These are phyloP conservation scores for Plasmodium sp. DNA, from an alignment of 169 alveolate species.

Conservation along the genomic window DNA sequence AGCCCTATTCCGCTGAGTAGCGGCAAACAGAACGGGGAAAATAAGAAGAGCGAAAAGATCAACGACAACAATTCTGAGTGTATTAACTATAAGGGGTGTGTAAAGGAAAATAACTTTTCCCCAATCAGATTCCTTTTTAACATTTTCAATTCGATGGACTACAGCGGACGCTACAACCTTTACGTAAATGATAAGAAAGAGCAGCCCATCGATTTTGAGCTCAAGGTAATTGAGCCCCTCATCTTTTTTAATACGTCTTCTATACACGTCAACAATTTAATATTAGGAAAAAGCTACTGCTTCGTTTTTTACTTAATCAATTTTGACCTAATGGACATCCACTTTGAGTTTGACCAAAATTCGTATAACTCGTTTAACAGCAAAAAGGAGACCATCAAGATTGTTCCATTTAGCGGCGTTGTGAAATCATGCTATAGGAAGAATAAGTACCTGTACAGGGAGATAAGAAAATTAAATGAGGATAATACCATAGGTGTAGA, in stretches of 20 bases:
- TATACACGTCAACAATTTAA: conserved; percentile 60
- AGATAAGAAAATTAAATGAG: conserved; percentile 17
- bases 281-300: conserved; percentile 65
- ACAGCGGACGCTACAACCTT: conserved; percentile 26
- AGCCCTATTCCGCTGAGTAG: background rate
- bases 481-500: background rate
- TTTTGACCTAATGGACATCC: conserved; percentile 52
- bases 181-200: conserved; percentile 18
- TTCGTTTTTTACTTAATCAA: conserved; percentile 58
- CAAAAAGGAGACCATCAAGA: conserved; percentile 59
- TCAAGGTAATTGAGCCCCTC: conserved; percentile 36
- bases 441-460: conserved; percentile 5
- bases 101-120: conserved; percentile 21
- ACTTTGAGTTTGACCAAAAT: conserved; percentile 69
- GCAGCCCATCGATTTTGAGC: conserved; percentile 4
- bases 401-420: conserved; percentile 46
- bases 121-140: conserved; percentile 12
- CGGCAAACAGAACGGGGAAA: background rate
- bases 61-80: conserved; percentile 32
- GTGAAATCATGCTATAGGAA: conserved; percentile 64
- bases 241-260: conserved; percentile 62
- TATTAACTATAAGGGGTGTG: conserved; percentile 27
- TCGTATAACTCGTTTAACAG: conserved; percentile 47
- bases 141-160: conserved; percentile 17
- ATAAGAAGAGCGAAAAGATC: background rate